Evolutionary conservation across 2,329 filamentous ascomycete species (phyloP).

Genomic region (Mycogone perniciosa): DNA sequence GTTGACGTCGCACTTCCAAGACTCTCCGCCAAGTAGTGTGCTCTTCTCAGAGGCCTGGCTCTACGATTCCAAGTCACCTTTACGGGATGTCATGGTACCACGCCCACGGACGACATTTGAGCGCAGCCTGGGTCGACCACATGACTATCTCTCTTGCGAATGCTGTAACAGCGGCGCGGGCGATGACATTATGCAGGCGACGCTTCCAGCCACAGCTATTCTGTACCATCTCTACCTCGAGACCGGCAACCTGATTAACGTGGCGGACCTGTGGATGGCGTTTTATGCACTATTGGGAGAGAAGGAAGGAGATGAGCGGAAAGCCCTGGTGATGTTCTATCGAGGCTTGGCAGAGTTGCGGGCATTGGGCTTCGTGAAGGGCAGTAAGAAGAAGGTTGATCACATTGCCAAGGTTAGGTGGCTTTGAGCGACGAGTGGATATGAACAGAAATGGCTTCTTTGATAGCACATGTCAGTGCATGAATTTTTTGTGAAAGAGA

Average conservation of each 20-base stretch:
- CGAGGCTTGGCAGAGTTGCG: conserved; percentile 76
- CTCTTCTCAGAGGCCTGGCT: conserved; percentile 68
- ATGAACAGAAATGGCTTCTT: too few relatives aligned
- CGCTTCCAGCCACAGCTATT: conserved; percentile 64
- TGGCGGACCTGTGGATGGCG: conserved; percentile 72
- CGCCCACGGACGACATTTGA: conserved; percentile 65
- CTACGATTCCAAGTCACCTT: conserved; percentile 65
- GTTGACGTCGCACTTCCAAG: conserved; percentile 21
- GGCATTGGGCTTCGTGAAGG: conserved; percentile 79
- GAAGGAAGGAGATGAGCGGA: conserved; percentile 42
- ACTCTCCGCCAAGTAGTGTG: conserved; percentile 32
- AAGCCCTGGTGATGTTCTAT: conserved; percentile 72
- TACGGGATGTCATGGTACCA: conserved; percentile 68
- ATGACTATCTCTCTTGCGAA: conserved; percentile 69
- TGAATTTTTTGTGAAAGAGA: not conserved
- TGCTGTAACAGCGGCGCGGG: conserved; percentile 53
- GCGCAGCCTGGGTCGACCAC: conserved; percentile 62
- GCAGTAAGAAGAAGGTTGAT: conserved; percentile 84
- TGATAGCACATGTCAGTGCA: not conserved
- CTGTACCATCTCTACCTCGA: conserved; percentile 76
- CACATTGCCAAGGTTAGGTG: conserved; percentile 89
- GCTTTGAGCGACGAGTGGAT: conserved; percentile 34
- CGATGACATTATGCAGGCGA: conserved; percentile 39
- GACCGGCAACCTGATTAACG: conserved; percentile 69
- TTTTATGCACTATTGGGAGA: conserved; percentile 58